These are phyloP conservation scores for Teratosphaeria gauchensis DNA, from an alignment of 2,329 filamentous ascomycete genomes.

Conservation along the genomic window DNA sequence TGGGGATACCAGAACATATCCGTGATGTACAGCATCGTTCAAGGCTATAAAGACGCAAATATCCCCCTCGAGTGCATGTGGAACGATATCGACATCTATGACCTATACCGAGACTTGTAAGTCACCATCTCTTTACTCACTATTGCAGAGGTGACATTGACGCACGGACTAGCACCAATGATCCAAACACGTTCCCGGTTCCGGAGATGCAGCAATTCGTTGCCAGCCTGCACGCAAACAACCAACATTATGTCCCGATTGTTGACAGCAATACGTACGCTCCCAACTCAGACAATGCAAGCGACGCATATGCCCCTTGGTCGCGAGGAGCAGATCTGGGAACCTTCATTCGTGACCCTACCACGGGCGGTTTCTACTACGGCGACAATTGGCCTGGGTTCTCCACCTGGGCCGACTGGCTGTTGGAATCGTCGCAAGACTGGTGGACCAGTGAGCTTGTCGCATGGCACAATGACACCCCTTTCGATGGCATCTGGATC, in stretches of 20 bases:
- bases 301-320: constrained; percentile 49
- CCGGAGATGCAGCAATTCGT: constrained; percentile 43
- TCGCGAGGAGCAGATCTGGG: constrained; percentile 39
- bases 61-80: constrained; percentile 32
- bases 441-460: constrained; percentile 15
- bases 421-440: constrained; percentile 10
- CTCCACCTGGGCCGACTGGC: constrained; percentile 13
- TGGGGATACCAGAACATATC: constrained; percentile 71
- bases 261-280: constrained; percentile 57
- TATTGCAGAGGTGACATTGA: background rate
- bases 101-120: constrained; percentile 47
- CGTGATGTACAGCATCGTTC: constrained; percentile 47
- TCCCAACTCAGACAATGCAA: constrained; percentile 59
- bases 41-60: constrained; percentile 41
- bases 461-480: constrained; percentile 6
- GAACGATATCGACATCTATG: constrained; percentile 28
- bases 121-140: constrained; percentile 40
- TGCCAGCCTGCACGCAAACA: constrained; percentile 41
- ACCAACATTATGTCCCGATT: constrained; percentile 52
- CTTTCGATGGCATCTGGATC: constrained; percentile 20
- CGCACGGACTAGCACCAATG: constrained; percentile 29
- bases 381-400: constrained; percentile 15
- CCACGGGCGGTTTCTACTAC: constrained; percentile 37
- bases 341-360: constrained; percentile 43
- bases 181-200: constrained; percentile 43